phyloP scores from a whole-genome alignment of 2,329 filamentous ascomycete species.

The Aureobasidium melanogenum region DNA sequence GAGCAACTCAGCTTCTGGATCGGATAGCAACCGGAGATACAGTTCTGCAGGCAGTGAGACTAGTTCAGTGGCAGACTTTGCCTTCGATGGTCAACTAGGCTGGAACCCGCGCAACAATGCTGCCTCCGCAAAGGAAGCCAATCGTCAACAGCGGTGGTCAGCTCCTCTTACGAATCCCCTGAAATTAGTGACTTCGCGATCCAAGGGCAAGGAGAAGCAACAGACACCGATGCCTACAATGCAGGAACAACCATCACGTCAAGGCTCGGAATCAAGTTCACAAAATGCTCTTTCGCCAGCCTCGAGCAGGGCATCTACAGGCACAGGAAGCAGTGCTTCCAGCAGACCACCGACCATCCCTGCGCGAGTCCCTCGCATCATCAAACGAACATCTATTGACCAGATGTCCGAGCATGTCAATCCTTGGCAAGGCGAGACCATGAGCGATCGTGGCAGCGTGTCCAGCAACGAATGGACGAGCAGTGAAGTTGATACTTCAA shows the following conservation, averaged over 20 bases:
- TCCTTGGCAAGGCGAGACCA: slow-evolving; percentile 13
- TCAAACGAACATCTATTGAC: slow-evolving; percentile 26
- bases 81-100: slow-evolving; percentile 14
- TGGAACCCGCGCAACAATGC: slow-evolving; percentile 7
- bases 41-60: slow-evolving; percentile 11
- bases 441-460: slow-evolving; percentile 15
- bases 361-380: slow-evolving; percentile 18
- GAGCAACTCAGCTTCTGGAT: neutral
- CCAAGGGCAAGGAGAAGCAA: slow-evolving; percentile 1
- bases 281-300: neutral
- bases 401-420: slow-evolving; percentile 25
- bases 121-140: neutral
- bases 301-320: neutral
- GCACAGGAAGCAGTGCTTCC: neutral
- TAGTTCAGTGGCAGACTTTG: slow-evolving; percentile 12
- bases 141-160: slow-evolving; percentile 6
- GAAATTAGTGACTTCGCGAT: neutral
- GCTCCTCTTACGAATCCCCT: neutral
- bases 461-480: slow-evolving; percentile 28
- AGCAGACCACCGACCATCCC: neutral
- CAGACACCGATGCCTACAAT: neutral
- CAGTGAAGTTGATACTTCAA: slow-evolving; percentile 31
- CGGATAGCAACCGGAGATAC: neutral
- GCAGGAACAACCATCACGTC: neutral
- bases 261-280: neutral